phyloP scores from a whole-genome alignment of 768 basidiomycete species.

The Tubosaeta sp. region DNA sequence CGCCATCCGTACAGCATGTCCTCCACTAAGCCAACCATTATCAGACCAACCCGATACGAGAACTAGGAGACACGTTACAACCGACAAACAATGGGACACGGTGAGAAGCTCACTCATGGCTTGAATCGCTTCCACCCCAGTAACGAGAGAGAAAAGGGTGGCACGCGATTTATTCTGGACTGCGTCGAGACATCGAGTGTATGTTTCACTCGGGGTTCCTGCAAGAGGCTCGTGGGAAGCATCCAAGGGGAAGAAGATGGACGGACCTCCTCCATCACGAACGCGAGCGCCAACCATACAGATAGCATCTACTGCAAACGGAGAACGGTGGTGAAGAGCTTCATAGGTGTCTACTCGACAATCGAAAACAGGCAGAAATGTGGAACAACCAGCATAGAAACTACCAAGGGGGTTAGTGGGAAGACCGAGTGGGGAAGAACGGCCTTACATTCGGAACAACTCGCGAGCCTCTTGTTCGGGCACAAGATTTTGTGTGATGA shows the following conservation, averaged over 20 bases:
- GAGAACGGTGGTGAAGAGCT: constrained; percentile 80
- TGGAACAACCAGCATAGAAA: constrained; percentile 91
- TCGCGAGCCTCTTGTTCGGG: constrained; percentile 81
- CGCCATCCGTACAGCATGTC: constrained; percentile 96
- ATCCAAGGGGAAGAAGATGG: neutral
- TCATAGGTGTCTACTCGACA: constrained; percentile 80
- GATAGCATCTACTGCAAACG: constrained; percentile 89
- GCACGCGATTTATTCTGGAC: constrained; percentile 82
- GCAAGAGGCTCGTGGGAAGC: constrained; percentile 11
- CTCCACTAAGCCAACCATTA: constrained; percentile 92
- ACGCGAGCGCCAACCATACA: constrained; percentile 92
- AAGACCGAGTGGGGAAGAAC: constrained; percentile 2
- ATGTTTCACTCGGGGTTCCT: constrained; percentile 74
- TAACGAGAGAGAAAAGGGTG: constrained; percentile 83
- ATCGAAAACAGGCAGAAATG: constrained; percentile 87
- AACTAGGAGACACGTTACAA: constrained; percentile 41
- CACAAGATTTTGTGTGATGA: constrained; percentile 81
- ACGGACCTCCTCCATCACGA: constrained; percentile 81
- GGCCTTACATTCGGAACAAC: constrained; percentile 70
- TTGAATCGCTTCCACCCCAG: constrained; percentile 83
- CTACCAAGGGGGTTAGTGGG: constrained; percentile 36
- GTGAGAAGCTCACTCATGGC: constrained; percentile 72
- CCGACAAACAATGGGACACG: neutral
- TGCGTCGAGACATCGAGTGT: constrained; percentile 72
- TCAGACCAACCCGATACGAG: constrained; percentile 93